Base-by-base conservation (phyloP, 768 basidiomycete genomes). In the Rhodosporidiobolus sp. region DNA sequence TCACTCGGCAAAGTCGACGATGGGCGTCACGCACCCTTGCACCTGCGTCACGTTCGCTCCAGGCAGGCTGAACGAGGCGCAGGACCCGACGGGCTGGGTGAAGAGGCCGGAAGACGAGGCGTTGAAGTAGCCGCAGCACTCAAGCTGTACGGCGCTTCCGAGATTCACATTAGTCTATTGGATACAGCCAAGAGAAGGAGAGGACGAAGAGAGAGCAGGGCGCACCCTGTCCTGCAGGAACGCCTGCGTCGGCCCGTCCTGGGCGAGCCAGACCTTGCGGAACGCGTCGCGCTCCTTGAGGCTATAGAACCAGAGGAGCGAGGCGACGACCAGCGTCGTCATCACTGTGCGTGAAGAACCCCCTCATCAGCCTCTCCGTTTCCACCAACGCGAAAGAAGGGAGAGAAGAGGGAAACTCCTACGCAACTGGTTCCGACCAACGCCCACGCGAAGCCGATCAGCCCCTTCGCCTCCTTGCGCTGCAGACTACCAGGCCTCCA, bases 281-380 rank as follows among this genome's bases (percentile, higher is more conserved):
- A 61, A 72, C 19, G 69, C 45, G 34, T 30, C 22, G 10, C 55
- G 35, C 57, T 70, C 55, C 1, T 28, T 49, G 19, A 77, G 63
- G 19, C 73, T 71, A 38, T 46, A 77, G 70, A 74, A 72, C 76
- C 76, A 77, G n/a, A 71, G 50, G 35, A 58, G 46, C 17, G 34
- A 52, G 24, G 67, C 69, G 12, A 67, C 38, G 19, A 46, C 19
- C 34, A 68, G 59, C 22, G 69, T 69, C 16, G 65, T 16, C 43
- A 72, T 28, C n/a, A 71, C 63, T 67, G 48, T 11, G n/a, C n/a
- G n/a, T n/a, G n/a, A n/a, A n/a, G 9, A 0, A 54, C 28, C 20
- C 16, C 12, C 7, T 24, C 49, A 1, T 48, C 28, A 30, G 17
- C 49, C 35, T 4, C 30, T 19, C 30, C 6, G 11, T n/a, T 28